Base-by-base conservation (phyloP, 2,329 filamentous ascomycete species). In the Hypocreales sp. region DNA sequence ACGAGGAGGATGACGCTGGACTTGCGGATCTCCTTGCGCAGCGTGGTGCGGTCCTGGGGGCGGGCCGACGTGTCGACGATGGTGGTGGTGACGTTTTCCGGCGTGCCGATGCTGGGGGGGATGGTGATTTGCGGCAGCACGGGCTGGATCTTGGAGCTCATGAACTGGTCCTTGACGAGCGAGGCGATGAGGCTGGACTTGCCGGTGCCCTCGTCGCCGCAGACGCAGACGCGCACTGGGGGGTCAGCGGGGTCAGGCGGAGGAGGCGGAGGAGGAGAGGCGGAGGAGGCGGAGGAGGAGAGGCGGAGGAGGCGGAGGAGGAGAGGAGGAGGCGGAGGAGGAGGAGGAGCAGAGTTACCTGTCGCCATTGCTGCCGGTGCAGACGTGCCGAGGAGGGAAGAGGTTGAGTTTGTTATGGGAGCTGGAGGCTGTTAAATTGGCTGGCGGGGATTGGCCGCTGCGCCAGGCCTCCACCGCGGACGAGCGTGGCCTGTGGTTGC, bases 51-150 rank as follows among this genome's bases (percentile, higher is more conserved):
- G 48, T 98, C 87, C 52, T 94, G 86, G 1, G 90, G 90, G 8
- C 92, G 71, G 20, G 90, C 84, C 19, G 87, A 95, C 18, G 90
- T 98, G 54, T 98, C 90, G 59, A 98, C 83, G 43, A 98, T 87
- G 39, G 83, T 93, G 9, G 90, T 98, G 26, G 84, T 92, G 48
- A 95, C 83, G 65, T 93, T 93, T 44, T 95, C 86, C 25, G 86
- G 86, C 5, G 86, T 93, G 32, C 83, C 84, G 40, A 93, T 79
- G 43, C 77, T 87, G 14, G 87, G 86, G 22, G 87, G 87, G 20
- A 98, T 84, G 15, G 86, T 94, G 39, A 98, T 92, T 49, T 87
- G 82, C 14, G 90, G 90, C 8, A 98, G 74, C 34, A 95, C 79
- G 10, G 86, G 71, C 50, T 94, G 87, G 46, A 98, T 94, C 60